phyloP scores from a whole-genome alignment of 140 eudicot species.

The Oenanthe javanica region DNA sequence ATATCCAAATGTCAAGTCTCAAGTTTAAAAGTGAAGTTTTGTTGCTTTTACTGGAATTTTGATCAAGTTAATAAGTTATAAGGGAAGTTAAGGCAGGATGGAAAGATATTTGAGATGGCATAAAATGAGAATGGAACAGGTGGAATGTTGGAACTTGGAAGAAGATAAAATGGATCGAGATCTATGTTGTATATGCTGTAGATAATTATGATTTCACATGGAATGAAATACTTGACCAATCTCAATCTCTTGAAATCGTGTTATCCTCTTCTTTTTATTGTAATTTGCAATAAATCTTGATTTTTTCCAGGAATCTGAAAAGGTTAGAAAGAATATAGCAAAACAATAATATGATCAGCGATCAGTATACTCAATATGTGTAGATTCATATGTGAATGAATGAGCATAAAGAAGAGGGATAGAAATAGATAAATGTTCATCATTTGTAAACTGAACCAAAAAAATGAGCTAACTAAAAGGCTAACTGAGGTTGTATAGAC shows the following conservation, averaged over 20 bases:
- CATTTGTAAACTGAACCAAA: too few relatives aligned
- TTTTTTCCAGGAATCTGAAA: not conserved
- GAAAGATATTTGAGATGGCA: too few relatives aligned
- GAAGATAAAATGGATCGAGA: not conserved
- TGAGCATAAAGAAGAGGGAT: too few relatives aligned
- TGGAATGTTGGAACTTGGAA: too few relatives aligned
- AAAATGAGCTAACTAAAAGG: not conserved
- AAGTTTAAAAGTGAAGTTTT: too few relatives aligned
- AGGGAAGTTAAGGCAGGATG: too few relatives aligned
- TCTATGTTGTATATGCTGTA: not conserved
- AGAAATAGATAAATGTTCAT: too few relatives aligned
- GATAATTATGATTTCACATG: not conserved
- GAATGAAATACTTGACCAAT: not conserved
- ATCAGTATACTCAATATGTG: not conserved
- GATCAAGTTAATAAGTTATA: too few relatives aligned
- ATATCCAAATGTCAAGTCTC: too few relatives aligned
- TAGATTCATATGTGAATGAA: too few relatives aligned
- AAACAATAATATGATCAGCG: not conserved
- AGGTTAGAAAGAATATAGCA: not conserved
- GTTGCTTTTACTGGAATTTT: too few relatives aligned
- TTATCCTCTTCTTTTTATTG: not conserved
- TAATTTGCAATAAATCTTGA: not conserved
- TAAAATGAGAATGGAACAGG: too few relatives aligned
- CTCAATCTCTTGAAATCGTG: not conserved
- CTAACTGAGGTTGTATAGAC: not conserved